These are phyloP conservation scores for Candida montana DNA, from an alignment of 805 yeast species.

Conservation along the genomic window DNA sequence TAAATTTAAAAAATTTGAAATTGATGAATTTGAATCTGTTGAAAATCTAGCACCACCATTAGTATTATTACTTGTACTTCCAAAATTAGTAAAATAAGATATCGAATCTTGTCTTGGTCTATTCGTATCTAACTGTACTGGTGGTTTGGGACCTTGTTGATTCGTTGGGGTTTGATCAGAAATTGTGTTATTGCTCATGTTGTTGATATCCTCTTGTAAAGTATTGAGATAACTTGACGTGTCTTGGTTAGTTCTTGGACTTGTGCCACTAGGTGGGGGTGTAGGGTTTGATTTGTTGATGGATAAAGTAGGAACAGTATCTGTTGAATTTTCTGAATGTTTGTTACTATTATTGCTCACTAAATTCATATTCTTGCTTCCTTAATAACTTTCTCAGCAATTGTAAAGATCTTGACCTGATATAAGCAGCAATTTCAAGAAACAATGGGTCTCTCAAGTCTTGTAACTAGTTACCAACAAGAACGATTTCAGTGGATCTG, in stretches of 20 bases:
- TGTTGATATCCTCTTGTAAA: background rate
- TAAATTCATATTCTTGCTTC: slow-evolving; percentile 12
- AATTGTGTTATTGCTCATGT: slow-evolving; percentile 6
- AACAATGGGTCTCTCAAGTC: no score
- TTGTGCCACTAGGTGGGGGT: slow-evolving; percentile 4
- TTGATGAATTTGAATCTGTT: slow-evolving; percentile 26
- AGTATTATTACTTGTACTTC: slow-evolving; percentile 4
- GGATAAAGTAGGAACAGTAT: background rate
- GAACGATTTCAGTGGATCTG: no score
- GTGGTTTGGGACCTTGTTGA: slow-evolving; percentile 3
- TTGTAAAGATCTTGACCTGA: background rate
- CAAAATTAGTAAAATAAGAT: slow-evolving; percentile 22
- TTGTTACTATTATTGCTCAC: slow-evolving; percentile 9
- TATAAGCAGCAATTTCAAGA: no score
- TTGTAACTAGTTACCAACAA: no score
- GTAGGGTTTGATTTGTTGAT: background rate
- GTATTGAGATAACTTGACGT: background rate
- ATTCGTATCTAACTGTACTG: slow-evolving; percentile 7
- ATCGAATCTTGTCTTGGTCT: slow-evolving; percentile 25
- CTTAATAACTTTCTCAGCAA: no score
- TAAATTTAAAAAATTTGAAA: no score
- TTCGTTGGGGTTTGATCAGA: slow-evolving; percentile 2
- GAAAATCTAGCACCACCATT: slow-evolving; percentile 21
- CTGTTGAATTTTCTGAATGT: background rate
- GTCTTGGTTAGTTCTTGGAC: slow-evolving; percentile 18